A percentile compares a stretch with the other conserved stretches of the same genome.
Evolutionary conservation across 176 grass and related monocot species (phyloP).

Genomic region (Tillandsia leiboldiana): DNA sequence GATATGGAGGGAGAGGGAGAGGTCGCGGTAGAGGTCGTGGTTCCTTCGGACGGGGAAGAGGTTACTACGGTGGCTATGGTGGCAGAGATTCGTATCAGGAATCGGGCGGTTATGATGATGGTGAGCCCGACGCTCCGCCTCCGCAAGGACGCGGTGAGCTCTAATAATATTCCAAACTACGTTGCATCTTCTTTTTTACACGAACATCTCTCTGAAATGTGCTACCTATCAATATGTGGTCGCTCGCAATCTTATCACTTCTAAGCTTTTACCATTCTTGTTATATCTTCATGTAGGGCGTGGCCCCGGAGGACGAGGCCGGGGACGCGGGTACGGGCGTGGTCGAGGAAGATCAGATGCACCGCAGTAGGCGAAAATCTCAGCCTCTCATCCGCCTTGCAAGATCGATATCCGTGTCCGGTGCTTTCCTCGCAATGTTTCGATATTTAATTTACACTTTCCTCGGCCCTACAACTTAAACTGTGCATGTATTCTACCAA

Average conservation of each 20-base stretch:
- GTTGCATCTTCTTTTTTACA: background rate
- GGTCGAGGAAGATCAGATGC: conserved; percentile 5
- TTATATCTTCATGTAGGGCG: conserved; percentile 13
- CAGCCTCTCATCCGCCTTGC: background rate
- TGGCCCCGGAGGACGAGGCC: conserved; percentile 27
- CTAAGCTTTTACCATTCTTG: background rate
- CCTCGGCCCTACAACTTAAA: background rate
- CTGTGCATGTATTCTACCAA: background rate
- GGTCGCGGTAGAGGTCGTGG: conserved; percentile 39
- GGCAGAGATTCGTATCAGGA: background rate
- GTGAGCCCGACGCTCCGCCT: conserved; percentile 25
- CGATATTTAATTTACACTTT: background rate
- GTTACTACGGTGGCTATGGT: conserved; percentile 24
- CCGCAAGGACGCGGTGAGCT: conserved; percentile 34
- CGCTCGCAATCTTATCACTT: background rate
- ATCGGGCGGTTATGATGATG: conserved; percentile 12
- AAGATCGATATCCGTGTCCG: background rate
- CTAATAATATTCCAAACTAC: background rate
- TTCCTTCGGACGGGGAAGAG: conserved; percentile 14
- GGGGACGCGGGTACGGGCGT: conserved; percentile 17
- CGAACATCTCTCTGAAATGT: no score
- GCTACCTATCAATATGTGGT: background rate
- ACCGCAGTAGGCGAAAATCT: background rate
- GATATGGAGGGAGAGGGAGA: conserved; percentile 41
- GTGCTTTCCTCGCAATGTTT: conserved; percentile 21